Conservation (phyloP, 1,284 basidiomycete species). For the Austroboletus novae-zelandiae region DNA sequence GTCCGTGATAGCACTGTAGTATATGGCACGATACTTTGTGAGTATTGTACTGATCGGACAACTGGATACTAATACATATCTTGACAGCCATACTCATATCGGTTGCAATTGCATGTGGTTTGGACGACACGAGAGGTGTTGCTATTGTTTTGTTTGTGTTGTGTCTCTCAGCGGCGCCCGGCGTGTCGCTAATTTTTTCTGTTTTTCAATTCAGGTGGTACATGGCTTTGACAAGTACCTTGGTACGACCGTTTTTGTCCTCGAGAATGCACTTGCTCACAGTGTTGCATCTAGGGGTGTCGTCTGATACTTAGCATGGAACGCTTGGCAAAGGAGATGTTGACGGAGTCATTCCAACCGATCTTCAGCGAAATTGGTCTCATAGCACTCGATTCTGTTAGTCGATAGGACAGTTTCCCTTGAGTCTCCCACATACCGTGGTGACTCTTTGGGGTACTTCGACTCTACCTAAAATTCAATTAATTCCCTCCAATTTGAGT, state of each 20-base stretch:
- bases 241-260: slow-evolving; percentile 9
- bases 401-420: no score
- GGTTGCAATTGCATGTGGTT: slow-evolving; percentile 4
- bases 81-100: slow-evolving; percentile 10
- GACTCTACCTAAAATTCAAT: no score
- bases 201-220: slow-evolving; percentile 13
- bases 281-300: slow-evolving; percentile 14
- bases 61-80: slow-evolving; percentile 3
- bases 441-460: no score
- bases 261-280: background rate
- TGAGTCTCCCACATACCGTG: no score
- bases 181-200: slow-evolving; percentile 6
- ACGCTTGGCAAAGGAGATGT: slow-evolving; percentile 8
- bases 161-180: background rate
- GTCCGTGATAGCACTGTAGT: slow-evolving; percentile 16
- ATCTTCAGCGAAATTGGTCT: slow-evolving; percentile 11
- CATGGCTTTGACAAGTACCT: slow-evolving; percentile 1
- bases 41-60: background rate
- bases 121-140: slow-evolving; percentile 10
- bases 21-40: slow-evolving; percentile 11
- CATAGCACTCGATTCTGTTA: background rate
- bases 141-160: slow-evolving; percentile 18
- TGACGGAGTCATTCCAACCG: background rate
- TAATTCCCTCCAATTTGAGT: no score
- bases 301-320: slow-evolving; percentile 6